Conservation (phyloP, 352 stramenopile genomes). For the Phytophthora gonapodyides region DNA sequence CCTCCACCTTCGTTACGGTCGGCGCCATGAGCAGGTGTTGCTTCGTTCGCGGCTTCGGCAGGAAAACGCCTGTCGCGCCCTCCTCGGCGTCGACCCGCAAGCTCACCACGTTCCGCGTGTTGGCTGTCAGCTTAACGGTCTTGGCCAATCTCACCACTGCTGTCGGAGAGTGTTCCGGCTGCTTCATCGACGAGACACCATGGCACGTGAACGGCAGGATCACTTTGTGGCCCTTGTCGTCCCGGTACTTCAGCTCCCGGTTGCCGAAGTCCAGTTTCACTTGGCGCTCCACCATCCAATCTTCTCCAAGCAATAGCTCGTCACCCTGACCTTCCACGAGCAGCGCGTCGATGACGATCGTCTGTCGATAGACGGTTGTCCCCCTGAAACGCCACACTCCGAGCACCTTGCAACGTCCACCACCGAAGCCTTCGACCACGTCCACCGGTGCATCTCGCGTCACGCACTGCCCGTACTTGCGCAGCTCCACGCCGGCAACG, state of each 20-base stretch:
- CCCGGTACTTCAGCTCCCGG: not conserved
- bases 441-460: not conserved
- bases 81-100: conserved; percentile 8
- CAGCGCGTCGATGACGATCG: not conserved
- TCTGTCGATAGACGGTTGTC: not conserved
- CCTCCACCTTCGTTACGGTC: not conserved
- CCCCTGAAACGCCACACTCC: conserved; percentile 6
- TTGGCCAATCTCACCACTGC: conserved; percentile 4
- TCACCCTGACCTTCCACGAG: conserved; percentile 4
- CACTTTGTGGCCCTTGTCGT: not conserved
- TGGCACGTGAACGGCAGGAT: conserved; percentile 3
- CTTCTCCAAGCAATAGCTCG: not conserved
- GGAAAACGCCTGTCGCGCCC: conserved; percentile 5
- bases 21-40: conserved; percentile 6
- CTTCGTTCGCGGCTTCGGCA: not conserved
- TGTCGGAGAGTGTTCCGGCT: too few species aligned
- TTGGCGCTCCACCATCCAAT: not conserved
- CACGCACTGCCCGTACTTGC: not conserved
- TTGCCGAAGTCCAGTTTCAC: not conserved
- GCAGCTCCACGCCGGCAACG: not conserved
- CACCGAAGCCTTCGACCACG: conserved; percentile 1
- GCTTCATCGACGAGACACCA: too few species aligned
- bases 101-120: conserved; percentile 2
- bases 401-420: not conserved
- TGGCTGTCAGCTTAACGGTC: conserved; percentile 9